Base-by-base conservation (phyloP, 306 rosid genomes). In the Citrullus mucosospermus region DNA sequence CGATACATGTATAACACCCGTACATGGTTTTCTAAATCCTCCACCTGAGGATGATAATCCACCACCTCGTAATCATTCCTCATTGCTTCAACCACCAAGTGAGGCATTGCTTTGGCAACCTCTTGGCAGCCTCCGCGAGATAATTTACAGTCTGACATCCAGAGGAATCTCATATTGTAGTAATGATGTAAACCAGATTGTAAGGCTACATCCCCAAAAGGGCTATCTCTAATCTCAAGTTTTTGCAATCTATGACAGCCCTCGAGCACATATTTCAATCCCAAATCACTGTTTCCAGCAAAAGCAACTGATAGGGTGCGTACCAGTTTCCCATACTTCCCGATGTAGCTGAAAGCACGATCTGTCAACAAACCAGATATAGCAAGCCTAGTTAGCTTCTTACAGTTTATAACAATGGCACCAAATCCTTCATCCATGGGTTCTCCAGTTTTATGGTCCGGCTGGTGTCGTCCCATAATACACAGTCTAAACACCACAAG, bases 401-500 rank as follows among this genome's bases (percentile, higher is more conserved):
- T 93, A 81, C 98, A 91, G 83, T 93, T 93, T 91, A 41, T 91
- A 79, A 93, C 98, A 79, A 93, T 93, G 76, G 96, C 98, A 53
- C 98, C 96, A 60, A 93, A 91, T 59, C 98, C 98, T 78, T 89
- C 90, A 81, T 93, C 98, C 98, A 93, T 93, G 73, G 98, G 91
- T 58, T 82, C 80, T n/a, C 79, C 78, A 4, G 98, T 93, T 69
- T 39, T 53, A 28, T 82, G 85, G 57, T 93, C 98, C 0, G 92
- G 89, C 59, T 78, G 91, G 82, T 53, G 90, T 67, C 87, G 82
- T 55, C 96, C 96, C 85, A 93, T 93, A 76, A 93, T 89, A 80
- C 96, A 93, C 10, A 93, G 89, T 1, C 98, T 93, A 84, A 93
- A 93, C 78, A 93, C 98, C 36, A 85, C 86, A 65, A 93, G 92